Percentiles rank a stretch among this genome's conserved stretches.
phyloP scores from a whole-genome alignment of 371 early-diverging fungal genomes.

The Mortierella sp. region DNA sequence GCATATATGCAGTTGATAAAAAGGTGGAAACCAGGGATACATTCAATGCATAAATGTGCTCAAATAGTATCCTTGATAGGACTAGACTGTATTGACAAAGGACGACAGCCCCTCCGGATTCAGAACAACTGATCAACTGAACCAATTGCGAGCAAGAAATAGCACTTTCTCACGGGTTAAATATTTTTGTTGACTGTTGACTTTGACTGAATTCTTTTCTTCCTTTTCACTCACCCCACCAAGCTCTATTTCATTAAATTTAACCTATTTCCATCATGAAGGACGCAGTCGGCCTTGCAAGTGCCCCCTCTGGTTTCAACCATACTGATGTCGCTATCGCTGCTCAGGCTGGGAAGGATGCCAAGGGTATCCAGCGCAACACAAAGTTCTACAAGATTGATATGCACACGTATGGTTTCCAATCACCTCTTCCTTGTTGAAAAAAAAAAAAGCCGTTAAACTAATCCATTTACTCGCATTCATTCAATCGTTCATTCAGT shows the following conservation, averaged over 20 bases:
- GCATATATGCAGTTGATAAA: not conserved
- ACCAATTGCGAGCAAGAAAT: not conserved
- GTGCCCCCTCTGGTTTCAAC: slow-evolving; percentile 48
- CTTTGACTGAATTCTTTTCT: slow-evolving; percentile 5
- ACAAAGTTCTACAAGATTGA: slow-evolving; percentile 58
- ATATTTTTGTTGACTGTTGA: not conserved
- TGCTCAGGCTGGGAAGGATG: slow-evolving; percentile 53
- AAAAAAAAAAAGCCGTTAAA: no score
- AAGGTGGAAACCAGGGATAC: not conserved
- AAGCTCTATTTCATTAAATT: not conserved
- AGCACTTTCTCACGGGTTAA: slow-evolving; percentile 7
- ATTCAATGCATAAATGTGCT: no score
- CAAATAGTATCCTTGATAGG: no score
- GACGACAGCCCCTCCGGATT: no score
- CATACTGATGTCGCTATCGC: slow-evolving; percentile 48
- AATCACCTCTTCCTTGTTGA: not conserved
- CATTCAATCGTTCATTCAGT: slow-evolving; percentile 58
- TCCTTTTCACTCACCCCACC: not conserved
- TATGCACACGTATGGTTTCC: slow-evolving; percentile 54
- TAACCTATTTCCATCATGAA: slow-evolving; percentile 21
- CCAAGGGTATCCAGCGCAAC: slow-evolving; percentile 49
- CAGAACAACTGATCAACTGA: not conserved
- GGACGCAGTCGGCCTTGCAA: slow-evolving; percentile 24
- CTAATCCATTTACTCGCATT: slow-evolving; percentile 5
- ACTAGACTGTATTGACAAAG: no score